Evolutionary conservation across 148 eudicot species (phyloP).

Genomic region (Silene uniflora): DNA sequence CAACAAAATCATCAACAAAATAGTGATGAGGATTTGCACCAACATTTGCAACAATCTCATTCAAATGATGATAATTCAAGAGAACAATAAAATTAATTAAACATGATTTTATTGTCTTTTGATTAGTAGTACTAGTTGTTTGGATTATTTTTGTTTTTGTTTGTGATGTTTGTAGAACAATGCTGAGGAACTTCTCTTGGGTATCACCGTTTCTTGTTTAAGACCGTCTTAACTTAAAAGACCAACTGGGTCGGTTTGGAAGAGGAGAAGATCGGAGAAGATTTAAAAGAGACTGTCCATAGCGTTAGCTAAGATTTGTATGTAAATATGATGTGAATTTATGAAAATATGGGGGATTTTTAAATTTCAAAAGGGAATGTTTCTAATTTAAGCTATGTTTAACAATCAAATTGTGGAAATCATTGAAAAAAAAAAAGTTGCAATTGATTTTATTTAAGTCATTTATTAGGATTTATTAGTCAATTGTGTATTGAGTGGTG

Average conservation of each 20-base stretch:
- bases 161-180: too few relatives aligned
- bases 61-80: slow-evolving; percentile 61
- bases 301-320: not conserved
- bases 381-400: slow-evolving; percentile 20
- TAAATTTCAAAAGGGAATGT: slow-evolving; percentile 18
- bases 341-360: slow-evolving; percentile 19
- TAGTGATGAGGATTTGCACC: too few relatives aligned
- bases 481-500: not conserved
- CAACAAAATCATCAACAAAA: too few relatives aligned
- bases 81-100: slow-evolving; percentile 29
- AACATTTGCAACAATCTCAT: slow-evolving; percentile 45
- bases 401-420: slow-evolving; percentile 17
- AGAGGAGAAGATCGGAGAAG: too few relatives aligned
- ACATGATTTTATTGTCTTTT: not conserved
- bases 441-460: not conserved
- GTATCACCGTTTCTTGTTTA: too few relatives aligned
- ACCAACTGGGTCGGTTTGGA: too few relatives aligned
- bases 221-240: too few relatives aligned
- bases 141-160: not conserved
- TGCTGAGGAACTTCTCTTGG: too few relatives aligned
- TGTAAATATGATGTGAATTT: slow-evolving; percentile 18
- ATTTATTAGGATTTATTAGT: slow-evolving; percentile 13
- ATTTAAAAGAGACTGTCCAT: too few relatives aligned
- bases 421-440: not conserved
- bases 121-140: not conserved